Base-by-base conservation (phyloP, 495 filamentous ascomycete species). In the Eremomyces bilateralis region DNA sequence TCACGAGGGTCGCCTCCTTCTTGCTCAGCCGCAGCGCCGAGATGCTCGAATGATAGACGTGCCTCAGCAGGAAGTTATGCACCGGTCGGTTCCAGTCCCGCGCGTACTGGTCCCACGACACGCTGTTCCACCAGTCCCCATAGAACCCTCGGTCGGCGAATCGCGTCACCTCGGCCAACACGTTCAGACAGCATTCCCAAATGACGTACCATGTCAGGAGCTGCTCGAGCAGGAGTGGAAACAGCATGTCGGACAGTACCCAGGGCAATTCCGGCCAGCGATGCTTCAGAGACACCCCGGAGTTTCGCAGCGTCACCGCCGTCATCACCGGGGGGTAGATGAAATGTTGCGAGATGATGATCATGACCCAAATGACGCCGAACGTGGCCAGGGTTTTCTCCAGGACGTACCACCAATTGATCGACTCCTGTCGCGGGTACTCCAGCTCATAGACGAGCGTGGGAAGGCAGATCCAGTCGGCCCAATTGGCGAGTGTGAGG, bases 61-160 rank as follows among this genome's bases (percentile, higher is more conserved):
- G 76, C 2, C 76, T 59, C 16, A 78, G 53, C 22, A 80, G 50
- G 47, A 82, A 80, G 41, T 67, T 69, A 45, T 80, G 73, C 13
- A 81, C 76, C 0, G 62, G 62, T 4, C 65, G 58, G 48, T 79
- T 80, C 76, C 76, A 82, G 47, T 81, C 76, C 3, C 76, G 57
- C 6, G 76, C 73, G 42, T 75, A 76, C 47, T 74, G 67, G 41
- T 75, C 70, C 66, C 66, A 74, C 2, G 59, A 63, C 1, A 68
- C 60, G 28, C 30, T 38, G 40, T 60, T 60, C 57, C 57, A 60
- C 75, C 77, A 83, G 41, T 69, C 69, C 24, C 68, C 71, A 46
- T 81, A 81, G 54, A 81, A 81, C 31, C 66, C 66, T 30, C 77
- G 69, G 48, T 81, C 76, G n/a, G 76, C 74, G 46, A 80, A 82